These are phyloP conservation scores for Cynanchum wilfordii DNA, from an alignment of 257 asterid species.

Conservation along the genomic window DNA sequence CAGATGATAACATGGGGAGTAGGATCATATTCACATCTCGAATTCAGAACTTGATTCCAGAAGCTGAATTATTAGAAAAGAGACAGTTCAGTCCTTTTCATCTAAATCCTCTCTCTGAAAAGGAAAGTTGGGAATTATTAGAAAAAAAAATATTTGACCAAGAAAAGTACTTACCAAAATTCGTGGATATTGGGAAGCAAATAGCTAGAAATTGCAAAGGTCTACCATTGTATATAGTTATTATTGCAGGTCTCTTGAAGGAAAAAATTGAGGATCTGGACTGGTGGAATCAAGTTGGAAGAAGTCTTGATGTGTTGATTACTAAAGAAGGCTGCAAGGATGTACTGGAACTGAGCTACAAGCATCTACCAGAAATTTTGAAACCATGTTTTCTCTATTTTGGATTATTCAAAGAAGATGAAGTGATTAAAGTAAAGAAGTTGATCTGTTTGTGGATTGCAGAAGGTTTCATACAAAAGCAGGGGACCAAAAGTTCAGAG, in stretches of 20 bases:
- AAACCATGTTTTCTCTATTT: conserved; percentile 16
- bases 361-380: conserved; percentile 14
- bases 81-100: too few relatives aligned
- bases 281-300: conserved; percentile 10
- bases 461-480: conserved; percentile 17
- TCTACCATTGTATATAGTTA: conserved; percentile 9
- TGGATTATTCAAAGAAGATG: conserved; percentile 4
- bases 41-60: background rate
- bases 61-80: background rate
- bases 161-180: background rate
- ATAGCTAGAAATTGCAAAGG: conserved; percentile 14
- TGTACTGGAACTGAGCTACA: conserved; percentile 5
- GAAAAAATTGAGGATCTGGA: background rate
- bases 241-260: conserved; percentile 12
- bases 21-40: background rate
- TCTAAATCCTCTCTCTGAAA: background rate
- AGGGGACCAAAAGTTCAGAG: background rate
- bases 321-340: conserved; percentile 16
- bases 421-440: conserved; percentile 1
- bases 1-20: conserved; percentile 6
- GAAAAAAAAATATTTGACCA: background rate
- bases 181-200: conserved; percentile 7
- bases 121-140: conserved; percentile 14
- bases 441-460: conserved; percentile 11
- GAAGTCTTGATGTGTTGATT: background rate